These are phyloP conservation scores for Fusarium bactridioides DNA, from an alignment of 2,329 filamentous ascomycete genomes.

Conservation along the genomic window DNA sequence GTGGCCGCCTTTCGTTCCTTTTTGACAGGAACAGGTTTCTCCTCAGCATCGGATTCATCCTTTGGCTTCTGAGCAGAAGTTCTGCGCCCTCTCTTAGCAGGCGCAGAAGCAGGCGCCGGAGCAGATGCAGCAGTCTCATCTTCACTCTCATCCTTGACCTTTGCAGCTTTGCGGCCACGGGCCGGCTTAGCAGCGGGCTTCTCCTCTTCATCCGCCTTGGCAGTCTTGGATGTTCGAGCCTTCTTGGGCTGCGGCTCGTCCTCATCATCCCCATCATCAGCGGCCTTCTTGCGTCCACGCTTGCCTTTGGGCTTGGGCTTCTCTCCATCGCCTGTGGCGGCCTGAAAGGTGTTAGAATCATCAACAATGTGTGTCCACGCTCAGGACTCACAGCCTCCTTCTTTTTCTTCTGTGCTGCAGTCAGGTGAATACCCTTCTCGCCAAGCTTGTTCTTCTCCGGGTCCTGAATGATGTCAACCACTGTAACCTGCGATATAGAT, in stretches of 20 bases:
- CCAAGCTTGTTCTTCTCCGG: conserved; percentile 76
- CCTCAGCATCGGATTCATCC: conserved; percentile 24
- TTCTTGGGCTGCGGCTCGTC: conserved; percentile 49
- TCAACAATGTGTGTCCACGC: neutral
- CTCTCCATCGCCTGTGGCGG: conserved; percentile 39
- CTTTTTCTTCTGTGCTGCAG: conserved; percentile 48
- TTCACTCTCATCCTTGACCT: conserved; percentile 38
- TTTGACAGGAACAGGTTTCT: conserved; percentile 20
- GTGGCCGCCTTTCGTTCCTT: conserved; percentile 21
- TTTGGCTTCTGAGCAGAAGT: conserved; percentile 21
- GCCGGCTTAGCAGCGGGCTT: conserved; percentile 30
- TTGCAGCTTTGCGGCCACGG: conserved; percentile 34
- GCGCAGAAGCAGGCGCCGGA: conserved; percentile 30
- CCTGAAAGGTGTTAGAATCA: conserved; percentile 34
- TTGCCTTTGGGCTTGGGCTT: conserved; percentile 46
- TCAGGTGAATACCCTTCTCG: conserved; percentile 67
- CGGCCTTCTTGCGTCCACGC: conserved; percentile 48
- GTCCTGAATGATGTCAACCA: conserved; percentile 61
- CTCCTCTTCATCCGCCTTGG: conserved; percentile 35
- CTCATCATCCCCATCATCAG: conserved; percentile 46
- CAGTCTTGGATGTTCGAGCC: conserved; percentile 43
- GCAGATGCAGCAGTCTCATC: conserved; percentile 26
- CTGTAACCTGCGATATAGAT: neutral
- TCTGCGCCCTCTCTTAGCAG: conserved; percentile 43
- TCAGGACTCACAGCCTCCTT: conserved; percentile 40